Conservation (phyloP, 306 rosid species). For the Quercus robur region DNA sequence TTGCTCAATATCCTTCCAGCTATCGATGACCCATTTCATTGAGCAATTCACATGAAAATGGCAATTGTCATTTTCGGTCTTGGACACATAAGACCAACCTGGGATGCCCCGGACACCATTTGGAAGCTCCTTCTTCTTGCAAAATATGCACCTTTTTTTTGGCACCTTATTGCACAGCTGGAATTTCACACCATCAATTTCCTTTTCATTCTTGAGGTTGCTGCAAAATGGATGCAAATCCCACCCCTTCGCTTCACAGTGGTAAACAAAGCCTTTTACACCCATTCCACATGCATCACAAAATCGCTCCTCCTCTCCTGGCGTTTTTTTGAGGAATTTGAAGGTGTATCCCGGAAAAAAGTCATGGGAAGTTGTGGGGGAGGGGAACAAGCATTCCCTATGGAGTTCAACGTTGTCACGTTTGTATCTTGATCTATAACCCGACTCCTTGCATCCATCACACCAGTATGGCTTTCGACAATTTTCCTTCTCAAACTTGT, state of each 20-base stretch:
- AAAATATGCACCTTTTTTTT: slow-evolving; percentile 1
- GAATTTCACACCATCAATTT: background rate
- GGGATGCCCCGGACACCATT: background rate
- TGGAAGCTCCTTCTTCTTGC: background rate
- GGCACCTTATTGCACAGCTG: background rate
- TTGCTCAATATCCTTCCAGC: background rate
- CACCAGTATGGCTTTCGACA: background rate
- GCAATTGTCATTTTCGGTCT: background rate
- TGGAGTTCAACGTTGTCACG: slow-evolving; percentile 15
- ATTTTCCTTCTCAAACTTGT: background rate
- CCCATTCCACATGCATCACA: slow-evolving; percentile 12
- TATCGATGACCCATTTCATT: background rate
- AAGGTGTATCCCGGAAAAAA: background rate
- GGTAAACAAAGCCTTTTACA: slow-evolving; percentile 6
- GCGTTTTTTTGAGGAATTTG: background rate
- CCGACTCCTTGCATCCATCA: slow-evolving; percentile 13
- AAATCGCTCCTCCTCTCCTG: background rate
- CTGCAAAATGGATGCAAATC: slow-evolving; percentile 9
- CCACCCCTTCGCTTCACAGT: background rate
- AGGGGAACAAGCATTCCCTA: slow-evolving; percentile 2
- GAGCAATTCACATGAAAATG: slow-evolving; percentile 19
- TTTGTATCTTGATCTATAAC: slow-evolving; percentile 15
- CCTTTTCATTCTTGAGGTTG: background rate
- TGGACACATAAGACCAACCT: slow-evolving; percentile 25
- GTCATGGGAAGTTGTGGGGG: background rate